Percentiles rank a stretch among this genome's conserved stretches.
Conservation (phyloP, 352 stramenopile genomes). For the Globisporangium cederbergense region DNA sequence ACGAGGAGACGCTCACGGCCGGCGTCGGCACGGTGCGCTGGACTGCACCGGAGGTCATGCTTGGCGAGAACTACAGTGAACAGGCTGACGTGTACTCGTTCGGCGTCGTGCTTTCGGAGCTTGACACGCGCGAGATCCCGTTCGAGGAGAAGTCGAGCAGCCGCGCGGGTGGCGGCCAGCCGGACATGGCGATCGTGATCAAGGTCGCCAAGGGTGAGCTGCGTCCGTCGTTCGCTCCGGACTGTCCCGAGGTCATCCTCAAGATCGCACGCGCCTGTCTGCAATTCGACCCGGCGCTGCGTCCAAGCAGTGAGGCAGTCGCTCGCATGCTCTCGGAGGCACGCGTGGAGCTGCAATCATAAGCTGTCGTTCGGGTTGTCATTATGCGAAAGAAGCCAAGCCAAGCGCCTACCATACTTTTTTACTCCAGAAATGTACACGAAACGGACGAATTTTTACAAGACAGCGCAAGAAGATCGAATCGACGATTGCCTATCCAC, state of each 20-base stretch:
- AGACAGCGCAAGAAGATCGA: conserved; percentile 4
- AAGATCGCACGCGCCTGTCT: conserved; percentile 79
- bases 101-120: conserved; percentile 81
- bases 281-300: conserved; percentile 80
- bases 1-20: conserved; percentile 82
- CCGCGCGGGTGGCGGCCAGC: conserved; percentile 41
- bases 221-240: conserved; percentile 62
- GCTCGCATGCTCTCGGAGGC: conserved; percentile 81
- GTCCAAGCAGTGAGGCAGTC: conserved; percentile 62
- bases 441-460: conserved; percentile 4
- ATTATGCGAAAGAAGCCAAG: neutral
- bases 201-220: conserved; percentile 82
- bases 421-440: conserved; percentile 13
- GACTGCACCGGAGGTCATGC: conserved; percentile 86
- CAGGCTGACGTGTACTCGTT: conserved; percentile 88
- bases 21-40: conserved; percentile 83
- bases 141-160: conserved; percentile 85
- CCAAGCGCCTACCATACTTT: neutral
- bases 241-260: conserved; percentile 41
- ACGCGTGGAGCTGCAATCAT: conserved; percentile 48
- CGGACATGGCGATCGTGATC: conserved; percentile 80
- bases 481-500: neutral
- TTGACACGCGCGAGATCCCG: conserved; percentile 85
- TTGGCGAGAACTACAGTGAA: conserved; percentile 85
- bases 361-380: neutral